These are phyloP conservation scores for Elongisporangium senticosum DNA, from an alignment of 352 stramenopile genomes.

Conservation along the genomic window DNA sequence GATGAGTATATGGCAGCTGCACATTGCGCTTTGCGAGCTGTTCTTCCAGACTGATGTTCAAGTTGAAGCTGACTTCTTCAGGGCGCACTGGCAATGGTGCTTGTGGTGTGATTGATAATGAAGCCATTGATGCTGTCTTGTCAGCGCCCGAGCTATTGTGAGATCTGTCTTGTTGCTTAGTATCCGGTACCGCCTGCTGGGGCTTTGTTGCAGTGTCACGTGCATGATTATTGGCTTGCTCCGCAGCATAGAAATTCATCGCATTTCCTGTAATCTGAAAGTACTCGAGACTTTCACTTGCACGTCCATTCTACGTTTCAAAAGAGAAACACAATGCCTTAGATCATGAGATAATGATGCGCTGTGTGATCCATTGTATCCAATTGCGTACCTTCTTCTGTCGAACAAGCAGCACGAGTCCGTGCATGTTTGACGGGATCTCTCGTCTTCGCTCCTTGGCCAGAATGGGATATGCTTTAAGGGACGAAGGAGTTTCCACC, in stretches of 20 bases:
- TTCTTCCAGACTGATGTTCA: conserved; percentile 56
- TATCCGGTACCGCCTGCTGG: background rate
- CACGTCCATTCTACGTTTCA: conserved; percentile 48
- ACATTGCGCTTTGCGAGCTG: conserved; percentile 55
- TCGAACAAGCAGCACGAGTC: conserved; percentile 46
- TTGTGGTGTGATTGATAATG: conserved; percentile 3
- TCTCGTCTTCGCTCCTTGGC: conserved; percentile 52
- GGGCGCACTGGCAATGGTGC: conserved; percentile 38
- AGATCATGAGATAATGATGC: conserved; percentile 3
- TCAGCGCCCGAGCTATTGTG: background rate
- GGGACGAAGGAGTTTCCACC: conserved; percentile 52
- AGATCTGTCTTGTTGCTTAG: background rate
- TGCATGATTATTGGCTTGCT: conserved; percentile 1
- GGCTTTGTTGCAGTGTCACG: background rate
- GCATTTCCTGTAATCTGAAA: conserved; percentile 30
- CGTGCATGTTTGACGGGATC: conserved; percentile 55
- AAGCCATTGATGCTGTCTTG: background rate
- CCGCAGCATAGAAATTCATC: conserved; percentile 20
- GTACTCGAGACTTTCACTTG: conserved; percentile 61
- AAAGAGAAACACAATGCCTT: conserved; percentile 3
- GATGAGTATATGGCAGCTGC: conserved; percentile 69
- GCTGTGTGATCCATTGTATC: background rate
- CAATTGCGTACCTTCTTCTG: conserved; percentile 54
- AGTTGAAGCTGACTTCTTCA: conserved; percentile 67
- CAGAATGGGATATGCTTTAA: conserved; percentile 49